phyloP scores from a whole-genome alignment of 306 rosid species.

The Cucurbita pepo region DNA sequence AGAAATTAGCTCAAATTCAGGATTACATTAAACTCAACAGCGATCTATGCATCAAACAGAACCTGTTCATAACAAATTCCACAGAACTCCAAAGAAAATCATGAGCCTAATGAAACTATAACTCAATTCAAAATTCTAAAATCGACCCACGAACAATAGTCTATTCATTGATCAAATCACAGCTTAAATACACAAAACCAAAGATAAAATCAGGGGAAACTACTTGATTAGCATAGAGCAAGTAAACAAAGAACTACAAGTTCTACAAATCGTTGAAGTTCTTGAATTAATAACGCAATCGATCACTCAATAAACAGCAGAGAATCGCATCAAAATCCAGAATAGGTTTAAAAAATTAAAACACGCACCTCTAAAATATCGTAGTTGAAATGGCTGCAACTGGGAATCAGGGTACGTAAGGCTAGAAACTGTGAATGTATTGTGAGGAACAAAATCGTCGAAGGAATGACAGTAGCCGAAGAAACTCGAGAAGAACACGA shows the following conservation, averaged over 20 bases:
- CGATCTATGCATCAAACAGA: not conserved
- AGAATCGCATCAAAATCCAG: not conserved
- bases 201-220: not conserved
- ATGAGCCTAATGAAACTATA: no score
- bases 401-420: conserved; percentile 51
- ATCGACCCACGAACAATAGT: conserved; percentile 16
- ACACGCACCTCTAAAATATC: conserved; percentile 64
- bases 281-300: not conserved
- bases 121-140: conserved; percentile 8
- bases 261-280: not conserved
- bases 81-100: not conserved
- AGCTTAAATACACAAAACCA: not conserved
- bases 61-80: not conserved
- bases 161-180: not conserved
- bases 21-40: not conserved
- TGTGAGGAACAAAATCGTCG: conserved; percentile 16
- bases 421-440: conserved; percentile 53
- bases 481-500: conserved; percentile 21
- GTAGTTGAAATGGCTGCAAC: conserved; percentile 45
- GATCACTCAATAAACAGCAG: not conserved
- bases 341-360: conserved; percentile 11
- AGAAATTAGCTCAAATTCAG: not conserved
- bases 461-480: conserved; percentile 20
- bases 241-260: not conserved
- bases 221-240: not conserved